phyloP scores from a whole-genome alignment of 2,329 filamentous ascomycete genomes.

The Cadophora gregata region DNA sequence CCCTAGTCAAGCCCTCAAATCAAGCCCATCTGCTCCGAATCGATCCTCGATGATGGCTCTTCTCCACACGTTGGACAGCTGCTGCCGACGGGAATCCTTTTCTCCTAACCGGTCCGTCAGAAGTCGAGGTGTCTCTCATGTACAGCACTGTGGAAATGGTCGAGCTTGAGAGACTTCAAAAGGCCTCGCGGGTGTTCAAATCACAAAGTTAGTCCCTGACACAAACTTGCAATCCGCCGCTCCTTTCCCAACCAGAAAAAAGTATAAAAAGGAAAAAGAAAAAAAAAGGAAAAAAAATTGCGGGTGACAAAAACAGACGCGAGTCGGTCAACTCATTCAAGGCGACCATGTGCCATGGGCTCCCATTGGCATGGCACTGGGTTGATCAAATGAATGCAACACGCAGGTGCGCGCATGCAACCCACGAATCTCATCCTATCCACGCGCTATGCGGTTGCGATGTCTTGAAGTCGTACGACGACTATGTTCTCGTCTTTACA shows the following conservation, averaged over 20 bases:
- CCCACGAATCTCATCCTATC: neutral
- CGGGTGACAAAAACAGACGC: constrained; percentile 1
- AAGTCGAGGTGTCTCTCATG: neutral
- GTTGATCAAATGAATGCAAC: neutral
- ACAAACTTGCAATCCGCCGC: neutral
- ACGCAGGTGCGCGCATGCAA: neutral
- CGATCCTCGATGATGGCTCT: neutral
- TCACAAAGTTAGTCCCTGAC: neutral
- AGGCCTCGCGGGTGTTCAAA: neutral
- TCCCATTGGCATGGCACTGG: constrained; percentile 14
- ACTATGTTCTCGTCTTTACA: neutral
- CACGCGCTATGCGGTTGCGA: neutral
- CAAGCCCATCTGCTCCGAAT: neutral
- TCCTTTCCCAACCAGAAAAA: constrained; percentile 5
- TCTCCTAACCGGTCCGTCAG: neutral
- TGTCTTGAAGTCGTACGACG: constrained; percentile 15
- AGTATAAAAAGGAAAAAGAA: neutral
- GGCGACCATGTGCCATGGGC: constrained; percentile 1
- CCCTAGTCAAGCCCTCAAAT: constrained; percentile 4
- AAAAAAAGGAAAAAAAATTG: neutral
- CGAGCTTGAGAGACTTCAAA: neutral
- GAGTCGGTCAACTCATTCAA: neutral
- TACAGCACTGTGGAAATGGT: neutral
- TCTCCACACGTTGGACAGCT: neutral
- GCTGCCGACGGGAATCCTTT: neutral